phyloP scores from a whole-genome alignment of 805 yeast species.

The Jamesozyma hellenica region DNA sequence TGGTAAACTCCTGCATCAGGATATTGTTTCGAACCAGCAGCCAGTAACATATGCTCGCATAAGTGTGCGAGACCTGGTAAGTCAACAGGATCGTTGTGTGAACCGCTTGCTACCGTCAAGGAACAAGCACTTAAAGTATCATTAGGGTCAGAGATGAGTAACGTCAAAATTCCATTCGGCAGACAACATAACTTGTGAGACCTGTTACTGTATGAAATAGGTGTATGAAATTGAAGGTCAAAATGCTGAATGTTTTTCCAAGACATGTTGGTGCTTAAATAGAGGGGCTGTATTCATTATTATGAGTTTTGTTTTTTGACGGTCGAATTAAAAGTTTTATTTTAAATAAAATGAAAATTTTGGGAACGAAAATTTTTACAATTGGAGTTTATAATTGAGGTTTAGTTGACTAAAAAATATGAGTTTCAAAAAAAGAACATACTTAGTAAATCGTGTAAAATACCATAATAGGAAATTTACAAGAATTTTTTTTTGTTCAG shows the following conservation, averaged over 20 bases:
- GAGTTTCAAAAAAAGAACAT: too few relatives aligned
- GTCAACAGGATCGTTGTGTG: constrained; percentile 63
- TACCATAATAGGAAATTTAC: too few relatives aligned
- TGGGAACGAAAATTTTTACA: too few relatives aligned
- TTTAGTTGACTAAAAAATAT: too few relatives aligned
- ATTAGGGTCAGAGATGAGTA: constrained; percentile 68
- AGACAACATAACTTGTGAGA: constrained; percentile 40
- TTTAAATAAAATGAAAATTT: too few relatives aligned
- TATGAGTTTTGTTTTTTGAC: too few relatives aligned
- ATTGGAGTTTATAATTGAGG: too few relatives aligned
- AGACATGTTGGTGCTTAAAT: too few relatives aligned
- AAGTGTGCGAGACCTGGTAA: constrained; percentile 81
- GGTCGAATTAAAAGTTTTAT: too few relatives aligned
- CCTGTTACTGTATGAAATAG: constrained; percentile 32
- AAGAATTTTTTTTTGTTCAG: too few relatives aligned
- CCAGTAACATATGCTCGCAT: constrained; percentile 64
- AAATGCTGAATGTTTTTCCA: constrained; percentile 13
- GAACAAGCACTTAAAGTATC: constrained; percentile 59
- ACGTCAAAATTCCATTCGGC: constrained; percentile 56
- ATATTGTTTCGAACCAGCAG: constrained; percentile 44
- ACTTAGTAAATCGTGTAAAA: too few relatives aligned
- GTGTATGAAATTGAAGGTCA: constrained; percentile 24
- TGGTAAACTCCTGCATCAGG: constrained; percentile 41
- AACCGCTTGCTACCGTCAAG: constrained; percentile 68
- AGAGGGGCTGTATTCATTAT: too few relatives aligned